These are phyloP conservation scores for Neoscytalidium dimidiatum DNA, from an alignment of 2,329 filamentous ascomycete species.

Conservation along the genomic window DNA sequence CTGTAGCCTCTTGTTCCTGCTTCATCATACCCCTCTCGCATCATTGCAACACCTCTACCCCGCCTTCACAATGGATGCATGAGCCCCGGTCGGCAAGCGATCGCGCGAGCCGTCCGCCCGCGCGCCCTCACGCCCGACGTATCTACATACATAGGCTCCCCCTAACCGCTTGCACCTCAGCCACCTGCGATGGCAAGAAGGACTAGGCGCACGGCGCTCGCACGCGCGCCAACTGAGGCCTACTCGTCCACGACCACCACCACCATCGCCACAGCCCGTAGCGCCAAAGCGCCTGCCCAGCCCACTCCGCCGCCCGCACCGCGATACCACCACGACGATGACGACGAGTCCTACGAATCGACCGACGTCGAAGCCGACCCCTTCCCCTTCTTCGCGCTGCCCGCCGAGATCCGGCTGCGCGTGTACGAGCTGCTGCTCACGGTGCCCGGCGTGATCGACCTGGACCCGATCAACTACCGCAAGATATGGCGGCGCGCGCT, in stretches of 20 bases:
- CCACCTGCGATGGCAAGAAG: background rate
- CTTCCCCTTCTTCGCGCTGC: conserved; percentile 56
- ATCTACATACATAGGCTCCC: conserved; percentile 11
- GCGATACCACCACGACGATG: conserved; percentile 42
- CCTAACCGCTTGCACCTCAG: conserved; percentile 22
- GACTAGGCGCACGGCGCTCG: background rate
- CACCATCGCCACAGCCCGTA: background rate
- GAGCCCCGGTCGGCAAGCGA: conserved; percentile 24
- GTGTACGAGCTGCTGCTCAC: conserved; percentile 52
- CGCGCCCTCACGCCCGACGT: conserved; percentile 31
- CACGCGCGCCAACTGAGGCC: background rate
- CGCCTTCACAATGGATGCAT: conserved; percentile 44
- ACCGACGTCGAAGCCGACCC: conserved; percentile 21
- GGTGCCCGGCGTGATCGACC: conserved; percentile 61
- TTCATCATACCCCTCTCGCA: background rate
- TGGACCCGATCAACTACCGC: conserved; percentile 64
- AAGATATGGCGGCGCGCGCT: conserved; percentile 57
- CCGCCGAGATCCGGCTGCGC: conserved; percentile 54
- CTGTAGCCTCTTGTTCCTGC: background rate
- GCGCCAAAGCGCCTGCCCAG: background rate
- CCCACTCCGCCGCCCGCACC: background rate
- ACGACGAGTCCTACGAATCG: conserved; percentile 64
- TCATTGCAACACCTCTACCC: background rate
- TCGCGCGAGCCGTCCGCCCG: conserved; percentile 31
- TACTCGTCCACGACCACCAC: conserved; percentile 3